Evolutionary conservation across 768 basidiomycete species (phyloP).

Genomic region (Leccinum disarticulatum): DNA sequence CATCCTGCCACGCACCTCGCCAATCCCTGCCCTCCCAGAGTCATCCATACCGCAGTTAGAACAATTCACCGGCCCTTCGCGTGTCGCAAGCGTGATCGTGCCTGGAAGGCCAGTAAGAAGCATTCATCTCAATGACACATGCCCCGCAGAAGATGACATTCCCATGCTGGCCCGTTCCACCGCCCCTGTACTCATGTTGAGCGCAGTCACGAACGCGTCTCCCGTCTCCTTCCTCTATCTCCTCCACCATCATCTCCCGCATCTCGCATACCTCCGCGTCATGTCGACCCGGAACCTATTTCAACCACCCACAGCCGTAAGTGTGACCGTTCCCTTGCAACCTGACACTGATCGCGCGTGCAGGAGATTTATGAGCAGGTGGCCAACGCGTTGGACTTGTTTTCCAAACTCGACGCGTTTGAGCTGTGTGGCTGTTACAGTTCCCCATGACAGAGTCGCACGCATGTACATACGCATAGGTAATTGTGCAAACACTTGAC

Average conservation of each 20-base stretch:
- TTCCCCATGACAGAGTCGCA: too few species aligned
- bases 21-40: constrained; percentile 26
- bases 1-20: constrained; percentile 19
- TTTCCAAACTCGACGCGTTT: constrained; percentile 62
- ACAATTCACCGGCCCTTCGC: constrained; percentile 62
- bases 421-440: constrained; percentile 76
- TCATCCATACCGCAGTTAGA: constrained; percentile 44
- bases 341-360: constrained; percentile 5
- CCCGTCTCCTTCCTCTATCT: constrained; percentile 57
- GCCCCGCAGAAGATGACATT: too few species aligned
- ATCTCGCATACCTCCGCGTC: constrained; percentile 65
- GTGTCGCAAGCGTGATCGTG: constrained; percentile 53
- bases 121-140: constrained; percentile 60
- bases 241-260: constrained; percentile 56
- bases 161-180: constrained; percentile 49
- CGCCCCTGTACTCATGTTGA: constrained; percentile 53
- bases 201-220: constrained; percentile 56
- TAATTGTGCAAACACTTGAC: too few species aligned
- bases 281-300: constrained; percentile 54
- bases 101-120: constrained; percentile 66
- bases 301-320: constrained; percentile 50
- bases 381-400: constrained; percentile 53
- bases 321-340: neutral
- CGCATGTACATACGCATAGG: too few species aligned
- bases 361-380: constrained; percentile 67